Base-by-base conservation (phyloP, 2,329 filamentous ascomycete species). In the Colletotrichum orchidophilum region DNA sequence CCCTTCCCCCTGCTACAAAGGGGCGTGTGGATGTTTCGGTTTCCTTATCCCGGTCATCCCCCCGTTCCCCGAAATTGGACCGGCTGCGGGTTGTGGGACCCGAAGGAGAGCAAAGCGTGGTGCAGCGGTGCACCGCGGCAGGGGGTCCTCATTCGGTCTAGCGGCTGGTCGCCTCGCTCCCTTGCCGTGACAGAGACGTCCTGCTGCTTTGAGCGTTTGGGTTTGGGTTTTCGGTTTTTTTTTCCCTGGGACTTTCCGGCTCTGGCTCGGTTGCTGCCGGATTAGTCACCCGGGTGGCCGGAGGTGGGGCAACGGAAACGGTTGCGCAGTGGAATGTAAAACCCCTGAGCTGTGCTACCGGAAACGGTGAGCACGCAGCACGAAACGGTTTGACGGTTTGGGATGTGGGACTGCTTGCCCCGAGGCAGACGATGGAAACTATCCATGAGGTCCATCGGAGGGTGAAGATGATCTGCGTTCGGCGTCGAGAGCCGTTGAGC, bases 61-160 rank as follows among this genome's bases (percentile, higher is more conserved):
- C 55, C 55, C 13, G 24, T 31, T 31, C 57, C 62, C 67, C 64
- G 62, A 42, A 58, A 46, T 70, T 67, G 63, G 24, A 42, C 39
- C 49, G 67, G 63, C 67, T 26, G 31, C 67, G 67, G 67, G 50
- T 66, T 66, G 24, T 65, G 67, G 67, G 62, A 9, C 63, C 67
- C 67, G 42, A 29, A 57, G 35, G 35, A 13, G 33, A 24, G 2
- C 2, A 55, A 8, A 6, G 21, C 21, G 39, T 46, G 39, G 39
- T 42, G 15, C n/a, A 18, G 7, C n/a, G 39, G 6, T 42, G 35
- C 24, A n/a, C 13, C 15, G 24, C 33, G 7, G 50, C 55, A 60
- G 35, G 62, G 66, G 49, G 39, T 11, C 31, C 39, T 27, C 7
- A 39, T 61, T 18, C 50, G 67, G 67, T 8, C 52, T 70, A 62